Evolutionary conservation across 2,329 filamentous ascomycete species (phyloP), one percentile per base, ranked within the genome.

Genomic region (Ascochyta viciae-villosae): DNA sequence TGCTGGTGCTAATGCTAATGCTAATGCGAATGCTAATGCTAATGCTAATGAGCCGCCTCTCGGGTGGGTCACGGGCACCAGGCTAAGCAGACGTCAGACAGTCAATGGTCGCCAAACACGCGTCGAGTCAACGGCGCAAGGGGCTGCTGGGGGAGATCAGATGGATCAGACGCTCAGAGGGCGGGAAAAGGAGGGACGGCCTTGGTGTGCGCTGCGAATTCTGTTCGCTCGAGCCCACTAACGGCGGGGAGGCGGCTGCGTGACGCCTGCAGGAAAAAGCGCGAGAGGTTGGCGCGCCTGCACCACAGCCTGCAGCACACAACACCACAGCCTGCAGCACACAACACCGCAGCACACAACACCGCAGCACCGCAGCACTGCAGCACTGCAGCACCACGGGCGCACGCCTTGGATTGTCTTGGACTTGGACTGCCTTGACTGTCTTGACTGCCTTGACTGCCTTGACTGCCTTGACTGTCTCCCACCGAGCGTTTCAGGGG

Each of bases 31-130:
- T 8, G 6, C 8, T 4, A 26, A 26, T 5, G 24, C 24, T 43
- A 12, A 41, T 56, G 43, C 35, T 37, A 51, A 33, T 48, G 53
- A 51, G 53, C 53, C 53, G 53, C 38, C 37, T 42, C n/a, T 16
- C 22, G n/a, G 34, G 53, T 66, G 61, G 67, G 61, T 54, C 57
- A 64, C 68, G 42, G 57, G 46, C 60, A 57, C 54, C 57, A 39
- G 57, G 49, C 43, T 39, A 46, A 58, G 50, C 50, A 60, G 62
- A 58, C 53, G 60, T 61, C 58, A 61, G 55, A 55, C 46, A 51
- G 19, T 26, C 43, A 38, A 6, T 31, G n/a, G 26, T 29, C 40
- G 40, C 34, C 47, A 33, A 44, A 48, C 43, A 50, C 54, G 55
- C 54, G 50, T 47, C 52, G 48, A 46, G 53, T 47, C 47, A 51